Conservation (phyloP, 2,329 filamentous ascomycete species). For the Harringtonia lauricola region DNA sequence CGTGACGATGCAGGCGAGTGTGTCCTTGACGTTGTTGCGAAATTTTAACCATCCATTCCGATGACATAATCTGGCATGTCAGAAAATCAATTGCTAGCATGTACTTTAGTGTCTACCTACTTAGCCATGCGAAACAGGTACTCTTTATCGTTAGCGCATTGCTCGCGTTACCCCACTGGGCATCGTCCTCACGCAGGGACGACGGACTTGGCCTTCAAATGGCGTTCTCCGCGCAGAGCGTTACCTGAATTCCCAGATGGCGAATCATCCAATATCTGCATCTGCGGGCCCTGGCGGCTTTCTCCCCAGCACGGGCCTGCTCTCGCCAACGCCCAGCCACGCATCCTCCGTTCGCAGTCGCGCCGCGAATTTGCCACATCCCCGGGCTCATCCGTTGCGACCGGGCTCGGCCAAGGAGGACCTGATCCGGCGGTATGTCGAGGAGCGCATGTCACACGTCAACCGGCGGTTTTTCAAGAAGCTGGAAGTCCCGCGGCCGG, state of each 20-base stretch:
- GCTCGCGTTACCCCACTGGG: too few species aligned
- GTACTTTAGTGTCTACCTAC: too few species aligned
- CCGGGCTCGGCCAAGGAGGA: slow-evolving; percentile 51
- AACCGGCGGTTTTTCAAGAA: slow-evolving; percentile 52
- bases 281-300: slow-evolving; percentile 36
- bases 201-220: too few species aligned
- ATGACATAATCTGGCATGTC: too few species aligned
- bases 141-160: too few species aligned
- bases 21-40: too few species aligned
- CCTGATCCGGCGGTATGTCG: slow-evolving; percentile 45
- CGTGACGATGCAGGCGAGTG: neutral
- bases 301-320: slow-evolving; percentile 30
- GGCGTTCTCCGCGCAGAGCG: too few species aligned
- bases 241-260: too few species aligned
- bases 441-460: slow-evolving; percentile 39
- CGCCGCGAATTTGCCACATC: slow-evolving; percentile 36
- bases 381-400: slow-evolving; percentile 37
- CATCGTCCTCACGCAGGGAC: too few species aligned
- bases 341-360: neutral
- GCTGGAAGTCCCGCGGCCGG: slow-evolving; percentile 32
- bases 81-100: too few species aligned
- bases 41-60: too few species aligned
- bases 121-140: too few species aligned
- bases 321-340: slow-evolving; percentile 38
- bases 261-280: neutral